Percentiles rank a stretch among this genome's conserved stretches.
phyloP scores from a whole-genome alignment of 371 early-diverging fungal genomes.

The Chytridium lagenaria region DNA sequence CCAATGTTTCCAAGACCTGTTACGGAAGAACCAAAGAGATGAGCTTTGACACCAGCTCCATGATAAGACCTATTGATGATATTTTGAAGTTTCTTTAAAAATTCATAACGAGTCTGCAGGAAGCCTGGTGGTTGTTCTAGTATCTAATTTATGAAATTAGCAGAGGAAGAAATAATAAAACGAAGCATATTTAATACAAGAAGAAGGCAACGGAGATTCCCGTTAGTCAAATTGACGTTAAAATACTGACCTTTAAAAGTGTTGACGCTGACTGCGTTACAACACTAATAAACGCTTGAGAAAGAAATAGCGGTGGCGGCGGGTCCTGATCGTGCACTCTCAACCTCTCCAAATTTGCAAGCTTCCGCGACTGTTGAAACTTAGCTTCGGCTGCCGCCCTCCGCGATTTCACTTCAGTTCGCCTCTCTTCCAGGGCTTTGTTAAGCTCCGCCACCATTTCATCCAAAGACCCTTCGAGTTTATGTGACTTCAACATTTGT shows the following conservation, averaged over 20 bases:
- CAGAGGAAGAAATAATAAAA: not conserved
- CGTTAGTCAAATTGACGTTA: no score
- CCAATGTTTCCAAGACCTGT: conserved; percentile 41
- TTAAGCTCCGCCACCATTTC: not conserved
- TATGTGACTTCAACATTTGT: not conserved
- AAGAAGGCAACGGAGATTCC: no score
- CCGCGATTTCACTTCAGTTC: not conserved
- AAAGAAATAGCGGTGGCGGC: not conserved
- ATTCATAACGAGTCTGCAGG: not conserved
- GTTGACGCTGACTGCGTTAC: not conserved
- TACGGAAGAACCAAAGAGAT: conserved; percentile 46
- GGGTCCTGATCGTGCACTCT: not conserved
- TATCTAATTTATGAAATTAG: not conserved
- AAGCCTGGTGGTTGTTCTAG: not conserved
- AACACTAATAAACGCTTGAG: not conserved
- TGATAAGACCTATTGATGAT: conserved; percentile 17
- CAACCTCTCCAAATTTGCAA: conserved; percentile 1
- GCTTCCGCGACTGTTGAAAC: not conserved
- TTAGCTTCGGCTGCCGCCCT: not conserved
- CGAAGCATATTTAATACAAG: not conserved
- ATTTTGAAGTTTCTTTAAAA: conserved; percentile 13
- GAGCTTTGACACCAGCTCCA: conserved; percentile 16
- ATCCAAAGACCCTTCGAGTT: not conserved
- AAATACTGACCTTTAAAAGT: not conserved
- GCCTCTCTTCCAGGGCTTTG: not conserved